Percentiles rank a stretch among this genome's conserved stretches.
phyloP scores from a whole-genome alignment of 805 yeast genomes.

The Wickerhamomyces chaumierensis region DNA sequence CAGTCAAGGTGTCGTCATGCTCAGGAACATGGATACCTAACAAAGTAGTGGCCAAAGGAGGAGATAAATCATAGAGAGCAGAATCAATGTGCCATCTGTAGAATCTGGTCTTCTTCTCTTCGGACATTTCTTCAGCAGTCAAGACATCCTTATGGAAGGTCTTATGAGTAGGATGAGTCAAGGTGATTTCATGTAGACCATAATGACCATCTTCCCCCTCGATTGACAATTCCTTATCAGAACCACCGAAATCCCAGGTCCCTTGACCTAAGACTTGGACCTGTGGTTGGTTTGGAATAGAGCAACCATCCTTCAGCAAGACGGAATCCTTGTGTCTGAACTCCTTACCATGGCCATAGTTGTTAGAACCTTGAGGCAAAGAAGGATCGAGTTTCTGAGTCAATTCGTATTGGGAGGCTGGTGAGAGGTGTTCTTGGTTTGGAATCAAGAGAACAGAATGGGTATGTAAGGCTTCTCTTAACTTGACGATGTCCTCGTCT shows the following conservation, averaged over 20 bases:
- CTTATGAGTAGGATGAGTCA: slow-evolving; percentile 79
- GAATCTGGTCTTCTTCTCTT: slow-evolving; percentile 56
- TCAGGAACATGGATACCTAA: slow-evolving; percentile 77
- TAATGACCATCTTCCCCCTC: slow-evolving; percentile 31
- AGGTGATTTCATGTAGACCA: slow-evolving; percentile 42
- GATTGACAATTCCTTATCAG: slow-evolving; percentile 12
- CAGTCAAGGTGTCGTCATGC: slow-evolving; percentile 45
- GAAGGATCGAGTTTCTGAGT: slow-evolving; percentile 76
- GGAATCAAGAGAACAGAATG: slow-evolving; percentile 71
- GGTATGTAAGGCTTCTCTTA: slow-evolving; percentile 54
- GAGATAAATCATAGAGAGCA: slow-evolving; percentile 75
- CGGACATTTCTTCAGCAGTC: slow-evolving; percentile 46
- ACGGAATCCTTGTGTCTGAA: slow-evolving; percentile 57
- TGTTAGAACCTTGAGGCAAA: slow-evolving; percentile 34
- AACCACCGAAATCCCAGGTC: slow-evolving; percentile 23
- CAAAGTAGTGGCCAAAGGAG: slow-evolving; percentile 79
- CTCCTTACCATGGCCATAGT: slow-evolving; percentile 80
- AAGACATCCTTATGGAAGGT: slow-evolving; percentile 65
- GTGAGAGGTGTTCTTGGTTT: slow-evolving; percentile 52
- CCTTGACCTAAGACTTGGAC: slow-evolving; percentile 89
- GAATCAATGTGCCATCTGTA: slow-evolving; percentile 94
- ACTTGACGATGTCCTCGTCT: slow-evolving; percentile 50
- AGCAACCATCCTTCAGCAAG: slow-evolving; percentile 67
- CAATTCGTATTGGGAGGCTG: slow-evolving; percentile 64
- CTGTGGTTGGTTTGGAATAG: slow-evolving; percentile 77